Conservation (phyloP, 1,139 yeast species). For the Diutina catenulata region DNA sequence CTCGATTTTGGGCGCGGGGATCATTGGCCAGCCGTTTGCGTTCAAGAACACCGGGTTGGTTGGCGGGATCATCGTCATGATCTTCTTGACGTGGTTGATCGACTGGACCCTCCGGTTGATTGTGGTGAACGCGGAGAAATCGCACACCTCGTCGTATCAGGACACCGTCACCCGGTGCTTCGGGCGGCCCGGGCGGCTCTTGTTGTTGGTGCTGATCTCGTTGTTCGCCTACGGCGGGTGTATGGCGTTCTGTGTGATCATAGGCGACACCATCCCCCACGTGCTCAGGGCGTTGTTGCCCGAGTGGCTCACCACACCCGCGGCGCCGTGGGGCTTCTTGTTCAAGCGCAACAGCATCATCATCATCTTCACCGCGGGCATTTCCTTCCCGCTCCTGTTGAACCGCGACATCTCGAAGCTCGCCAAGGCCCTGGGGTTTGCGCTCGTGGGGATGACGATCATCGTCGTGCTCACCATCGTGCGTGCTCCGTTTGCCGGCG, state of each 20-base stretch:
- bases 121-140: constrained; percentile 70
- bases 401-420: constrained; percentile 73
- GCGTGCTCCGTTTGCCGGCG: constrained; percentile 55
- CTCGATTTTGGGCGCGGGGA: constrained; percentile 88
- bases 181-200: constrained; percentile 59
- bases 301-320: constrained; percentile 22
- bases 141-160: constrained; percentile 72
- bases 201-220: constrained; percentile 67
- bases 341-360: constrained; percentile 61
- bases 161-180: constrained; percentile 75
- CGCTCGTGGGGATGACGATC: constrained; percentile 70
- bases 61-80: constrained; percentile 58
- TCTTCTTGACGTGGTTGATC: constrained; percentile 52
- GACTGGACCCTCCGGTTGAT: constrained; percentile 82
- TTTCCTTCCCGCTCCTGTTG: constrained; percentile 76
- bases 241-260: constrained; percentile 87
- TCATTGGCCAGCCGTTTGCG: constrained; percentile 90
- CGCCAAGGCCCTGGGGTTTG: constrained; percentile 83
- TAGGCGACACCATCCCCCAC: constrained; percentile 92
- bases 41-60: constrained; percentile 67
- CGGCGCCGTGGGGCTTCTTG: constrained; percentile 32
- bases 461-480: constrained; percentile 65
- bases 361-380: constrained; percentile 51
- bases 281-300: constrained; percentile 65
- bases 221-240: constrained; percentile 91